phyloP scores from a whole-genome alignment of 2,329 filamentous ascomycete genomes.

The Leptographium procerum region DNA sequence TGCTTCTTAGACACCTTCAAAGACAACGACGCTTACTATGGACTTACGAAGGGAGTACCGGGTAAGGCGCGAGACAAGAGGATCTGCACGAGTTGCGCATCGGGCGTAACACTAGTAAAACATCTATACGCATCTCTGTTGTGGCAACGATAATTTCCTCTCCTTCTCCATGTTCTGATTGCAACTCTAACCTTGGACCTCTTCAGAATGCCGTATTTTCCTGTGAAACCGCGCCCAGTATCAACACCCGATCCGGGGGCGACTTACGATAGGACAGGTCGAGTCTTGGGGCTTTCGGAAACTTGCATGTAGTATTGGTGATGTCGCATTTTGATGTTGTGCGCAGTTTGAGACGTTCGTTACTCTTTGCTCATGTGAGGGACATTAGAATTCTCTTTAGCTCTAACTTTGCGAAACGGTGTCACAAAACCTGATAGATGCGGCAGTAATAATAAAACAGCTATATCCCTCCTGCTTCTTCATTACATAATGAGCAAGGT shows the following conservation, averaged over 20 bases:
- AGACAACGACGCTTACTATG: not conserved
- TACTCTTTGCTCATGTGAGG: not conserved
- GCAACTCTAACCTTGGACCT: not conserved
- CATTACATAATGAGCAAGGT: not conserved
- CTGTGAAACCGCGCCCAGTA: not conserved
- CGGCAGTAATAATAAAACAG: not conserved
- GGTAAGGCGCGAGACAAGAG: not conserved
- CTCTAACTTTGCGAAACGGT: not conserved
- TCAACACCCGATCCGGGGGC: not conserved
- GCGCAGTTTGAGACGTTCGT: not conserved
- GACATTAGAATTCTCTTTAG: not conserved
- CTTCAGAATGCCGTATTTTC: not conserved
- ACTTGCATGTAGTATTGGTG: not conserved
- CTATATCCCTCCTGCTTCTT: not conserved
- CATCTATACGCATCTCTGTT: not conserved
- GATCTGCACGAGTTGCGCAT: not conserved
- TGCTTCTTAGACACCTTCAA: not conserved
- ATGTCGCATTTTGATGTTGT: not conserved
- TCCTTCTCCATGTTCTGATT: not conserved
- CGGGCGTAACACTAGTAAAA: not conserved
- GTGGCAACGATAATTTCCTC: not conserved
- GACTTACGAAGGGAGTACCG: not conserved
- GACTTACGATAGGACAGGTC: not conserved
- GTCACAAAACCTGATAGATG: not conserved
- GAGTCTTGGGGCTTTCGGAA: not conserved